Evolutionary conservation across 2,329 filamentous ascomycete genomes (phyloP), one percentile per base, ranked within the genome.

Genomic region (Nemania abortiva): DNA sequence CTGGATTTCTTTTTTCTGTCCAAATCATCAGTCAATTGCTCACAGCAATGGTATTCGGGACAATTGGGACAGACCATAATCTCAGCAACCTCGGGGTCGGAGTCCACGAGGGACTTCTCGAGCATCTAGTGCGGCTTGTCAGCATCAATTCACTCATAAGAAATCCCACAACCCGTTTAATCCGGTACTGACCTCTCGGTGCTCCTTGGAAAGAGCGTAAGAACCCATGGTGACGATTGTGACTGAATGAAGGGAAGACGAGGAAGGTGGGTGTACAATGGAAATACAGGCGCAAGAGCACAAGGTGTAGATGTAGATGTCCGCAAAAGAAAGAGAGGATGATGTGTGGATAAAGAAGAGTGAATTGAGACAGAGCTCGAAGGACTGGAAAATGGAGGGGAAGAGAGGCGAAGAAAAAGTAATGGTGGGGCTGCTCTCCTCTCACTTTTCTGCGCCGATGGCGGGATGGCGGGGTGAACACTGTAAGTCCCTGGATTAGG

Each of bases 61-160:
- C 2, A 11, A 57, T 53, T 49, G 63, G 67, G 54, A 82, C 89
- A 74, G 88, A 97, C 93, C 95, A 99, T 98, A 84, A 99, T 97
- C 85, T 92, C 87, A 74, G 94, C 94, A 79, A 99, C 93, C 88
- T 98, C 95, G 66, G 94, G 92, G 83, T 99, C 96, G 66, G 92
- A 91, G 77, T 97, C 93, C 78, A 95, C 85, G 78, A 99, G 90
- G 82, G 93, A 92, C 87, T 93, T 96, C 89, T 98, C 93, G 86
- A 99, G 93, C 89, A 98, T 91, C 94, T 97, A 66, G 72, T 34
- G 60, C 74, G 57, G 74, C 72, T 70, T 77, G 78, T 83, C 77
- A 83, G 77, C 75, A 73, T 31, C 29, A 60, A 58, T 59, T 54
- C 55, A 39, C 20, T 29, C n/a, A 24, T 13, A 45, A 52, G 34